Conservation (phyloP, 768 basidiomycete genomes). For the Tricholoma sp. region DNA sequence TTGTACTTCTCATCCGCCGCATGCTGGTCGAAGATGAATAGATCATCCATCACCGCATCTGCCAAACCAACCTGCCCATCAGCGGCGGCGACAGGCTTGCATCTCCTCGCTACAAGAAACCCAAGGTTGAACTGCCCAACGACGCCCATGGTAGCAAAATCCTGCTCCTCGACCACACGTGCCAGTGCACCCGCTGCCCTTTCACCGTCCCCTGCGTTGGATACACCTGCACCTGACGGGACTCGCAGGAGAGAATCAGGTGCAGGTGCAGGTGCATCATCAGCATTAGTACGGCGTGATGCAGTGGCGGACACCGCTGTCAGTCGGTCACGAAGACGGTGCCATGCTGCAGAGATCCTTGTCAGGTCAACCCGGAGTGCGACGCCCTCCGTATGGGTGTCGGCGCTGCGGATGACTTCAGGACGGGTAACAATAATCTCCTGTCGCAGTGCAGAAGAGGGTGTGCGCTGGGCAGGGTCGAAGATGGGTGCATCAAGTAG, state of each 20-base stretch:
- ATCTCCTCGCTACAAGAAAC: conserved; percentile 82
- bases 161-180: conserved; percentile 79
- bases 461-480: conserved; percentile 9
- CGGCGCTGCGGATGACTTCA: conserved; percentile 37
- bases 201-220: conserved; percentile 43
- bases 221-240: conserved; percentile 33
- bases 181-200: conserved; percentile 63
- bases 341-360: conserved; percentile 23
- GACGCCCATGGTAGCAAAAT: conserved; percentile 80
- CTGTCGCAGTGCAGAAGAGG: conserved; percentile 9
- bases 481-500: conserved; percentile 11
- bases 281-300: neutral
- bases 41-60: conserved; percentile 57
- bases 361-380: conserved; percentile 31
- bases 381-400: conserved; percentile 15
- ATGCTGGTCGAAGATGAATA: conserved; percentile 97
- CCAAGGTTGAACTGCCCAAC: conserved; percentile 95
- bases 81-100: conserved; percentile 18
- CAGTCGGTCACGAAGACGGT: conserved; percentile 3
- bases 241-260: conserved; percentile 13
- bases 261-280: neutral
- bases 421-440: conserved; percentile 24
- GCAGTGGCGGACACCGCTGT: neutral
- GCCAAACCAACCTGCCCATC: conserved; percentile 6
- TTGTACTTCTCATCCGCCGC: conserved; percentile 99